Evolutionary conservation across 108 stramenopile genomes (phyloP).

Genomic region (Aurantiochytrium sp.): DNA sequence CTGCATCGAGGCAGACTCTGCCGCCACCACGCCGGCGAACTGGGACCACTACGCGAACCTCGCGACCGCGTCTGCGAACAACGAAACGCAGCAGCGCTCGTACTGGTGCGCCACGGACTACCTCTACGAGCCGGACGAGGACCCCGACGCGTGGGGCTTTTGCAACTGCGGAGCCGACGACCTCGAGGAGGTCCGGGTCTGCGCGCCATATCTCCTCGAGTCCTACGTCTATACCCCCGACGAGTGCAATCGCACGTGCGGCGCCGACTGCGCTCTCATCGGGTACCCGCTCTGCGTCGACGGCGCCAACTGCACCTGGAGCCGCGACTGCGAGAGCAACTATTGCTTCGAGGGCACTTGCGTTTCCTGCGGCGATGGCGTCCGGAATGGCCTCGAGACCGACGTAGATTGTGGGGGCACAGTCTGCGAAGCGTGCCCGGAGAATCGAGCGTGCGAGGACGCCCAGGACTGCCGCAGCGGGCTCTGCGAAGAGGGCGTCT

Average conservation of each 20-base stretch:
- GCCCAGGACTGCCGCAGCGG: not conserved
- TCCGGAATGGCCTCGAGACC: not conserved
- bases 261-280: not conserved
- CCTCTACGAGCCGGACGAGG: not conserved
- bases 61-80: not conserved
- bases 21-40: not conserved
- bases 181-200: not conserved
- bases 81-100: not conserved
- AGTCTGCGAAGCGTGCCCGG: not conserved
- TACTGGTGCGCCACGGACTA: slow-evolving; percentile 12
- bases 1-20: not conserved
- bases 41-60: not conserved
- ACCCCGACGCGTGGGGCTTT: slow-evolving; percentile 8
- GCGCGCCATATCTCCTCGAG: not conserved
- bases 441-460: not conserved
- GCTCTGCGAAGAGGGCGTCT: not conserved
- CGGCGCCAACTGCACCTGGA: not conserved
- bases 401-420: not conserved
- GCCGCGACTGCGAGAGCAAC: not conserved
- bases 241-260: not conserved
- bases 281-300: not conserved
- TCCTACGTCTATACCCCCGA: not conserved
- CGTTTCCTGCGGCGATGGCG: not conserved
- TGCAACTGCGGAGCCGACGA: not conserved
- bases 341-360: not conserved